Base-by-base conservation (phyloP, 1,139 yeast genomes). In the Hansenula lynferdii region DNA sequence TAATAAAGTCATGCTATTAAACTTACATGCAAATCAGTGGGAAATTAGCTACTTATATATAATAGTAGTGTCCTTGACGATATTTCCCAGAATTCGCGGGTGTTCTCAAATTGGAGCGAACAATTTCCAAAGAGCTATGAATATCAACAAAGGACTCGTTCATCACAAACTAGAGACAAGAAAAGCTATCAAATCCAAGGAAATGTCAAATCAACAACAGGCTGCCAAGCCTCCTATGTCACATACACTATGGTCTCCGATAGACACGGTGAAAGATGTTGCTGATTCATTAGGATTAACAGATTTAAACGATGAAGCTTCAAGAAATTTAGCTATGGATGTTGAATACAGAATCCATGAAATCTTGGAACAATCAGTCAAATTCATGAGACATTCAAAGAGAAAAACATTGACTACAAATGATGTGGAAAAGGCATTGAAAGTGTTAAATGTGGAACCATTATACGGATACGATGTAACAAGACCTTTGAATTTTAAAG, bases 331-430 rank as follows among this genome's bases (percentile, higher is more conserved):
- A 44, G 98, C 99, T 6, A 92, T 94, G 98, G 99, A 94, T 61
- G 95, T 92, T 23, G 99, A 94, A 64, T 94, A 94, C 59, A 75
- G 98, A 48, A 87, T 94, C 47, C 94, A 92, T 59, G 98, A 94
- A 63, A 85, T 94, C 34, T 69, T 92, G 42, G 97, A 92, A 61
- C 95, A 94, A 44, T 97, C 98, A 18, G 79, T 85, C 42, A 94
- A 92, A 61, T 90, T 92, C 62, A 94, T 92, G 94, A 75, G 97
- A 53, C 97, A 94, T 60, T 80, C 95, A 27, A 90, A 90, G 60
- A 67, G 97, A 36, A 85, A 85, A 46, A 75, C 85, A 0, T 66
- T 94, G 30, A 81, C 89, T 27, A 86, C 97, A 0, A 72, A 75
- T 35, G 98, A 94, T 60, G 77, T 94, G 32, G 78, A 82, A 43